phyloP scores from a whole-genome alignment of 2,329 filamentous ascomycete species.

The Blastomyces gilchristii region DNA sequence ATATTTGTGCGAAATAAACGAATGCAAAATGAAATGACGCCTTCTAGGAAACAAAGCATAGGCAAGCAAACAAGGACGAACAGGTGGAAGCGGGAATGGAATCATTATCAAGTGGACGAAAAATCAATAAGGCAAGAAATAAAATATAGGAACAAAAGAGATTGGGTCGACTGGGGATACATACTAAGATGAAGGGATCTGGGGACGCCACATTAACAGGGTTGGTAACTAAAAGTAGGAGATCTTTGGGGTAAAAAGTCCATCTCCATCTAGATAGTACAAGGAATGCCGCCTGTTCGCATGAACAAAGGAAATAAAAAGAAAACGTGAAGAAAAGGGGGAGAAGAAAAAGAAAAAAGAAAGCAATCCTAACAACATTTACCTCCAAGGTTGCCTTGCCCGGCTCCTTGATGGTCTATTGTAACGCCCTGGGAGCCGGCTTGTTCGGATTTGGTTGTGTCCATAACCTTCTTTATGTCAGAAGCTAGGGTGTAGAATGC shows the following conservation, averaged over 20 bases:
- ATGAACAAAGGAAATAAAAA: background rate
- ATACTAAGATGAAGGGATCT: conserved; percentile 4
- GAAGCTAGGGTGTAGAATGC: conserved; percentile 91
- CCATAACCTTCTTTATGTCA: conserved; percentile 98
- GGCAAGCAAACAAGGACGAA: conserved; percentile 8
- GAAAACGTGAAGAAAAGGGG: background rate
- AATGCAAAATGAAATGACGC: conserved; percentile 14
- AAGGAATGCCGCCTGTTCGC: background rate
- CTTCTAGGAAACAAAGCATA: conserved; percentile 14
- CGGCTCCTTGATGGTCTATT: conserved; percentile 53
- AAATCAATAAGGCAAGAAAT: background rate
- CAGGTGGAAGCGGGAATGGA: conserved; percentile 8
- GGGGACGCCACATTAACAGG: background rate
- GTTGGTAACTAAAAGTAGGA: background rate
- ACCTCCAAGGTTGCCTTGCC: conserved; percentile 42
- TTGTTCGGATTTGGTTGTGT: conserved; percentile 71
- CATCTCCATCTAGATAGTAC: background rate
- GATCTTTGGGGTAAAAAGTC: background rate
- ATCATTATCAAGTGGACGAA: conserved; percentile 6
- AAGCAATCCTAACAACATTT: conserved; percentile 62
- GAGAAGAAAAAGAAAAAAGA: background rate
- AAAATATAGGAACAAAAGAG: background rate
- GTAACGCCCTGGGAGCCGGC: conserved; percentile 52
- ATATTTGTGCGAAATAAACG: conserved; percentile 5
- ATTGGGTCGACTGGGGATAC: background rate